Conservation (phyloP, 2,329 filamentous ascomycete species). For the Xylariomycetidae sp. region DNA sequence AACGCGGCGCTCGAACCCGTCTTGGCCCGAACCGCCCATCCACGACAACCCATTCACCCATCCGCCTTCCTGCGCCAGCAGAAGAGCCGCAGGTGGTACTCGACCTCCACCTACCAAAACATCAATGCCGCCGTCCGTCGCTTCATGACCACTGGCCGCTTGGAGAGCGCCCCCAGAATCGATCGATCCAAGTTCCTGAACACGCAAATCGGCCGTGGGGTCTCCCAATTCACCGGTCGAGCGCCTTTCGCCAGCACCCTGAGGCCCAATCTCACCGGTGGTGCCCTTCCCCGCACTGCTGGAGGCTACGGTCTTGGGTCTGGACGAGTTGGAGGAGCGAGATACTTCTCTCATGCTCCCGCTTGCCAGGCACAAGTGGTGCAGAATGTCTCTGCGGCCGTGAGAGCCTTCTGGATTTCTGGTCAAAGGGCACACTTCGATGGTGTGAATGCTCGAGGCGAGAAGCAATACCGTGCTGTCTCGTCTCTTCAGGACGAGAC, state of each 20-base stretch:
- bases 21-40: constrained; percentile 33
- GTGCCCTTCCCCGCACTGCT: constrained; percentile 74
- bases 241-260: constrained; percentile 85
- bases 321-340: constrained; percentile 61
- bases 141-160: constrained; percentile 40
- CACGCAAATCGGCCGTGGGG: constrained; percentile 43
- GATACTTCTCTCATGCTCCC: constrained; percentile 87
- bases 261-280: constrained; percentile 86
- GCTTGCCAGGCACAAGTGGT: constrained; percentile 84
- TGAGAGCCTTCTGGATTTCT: constrained; percentile 87
- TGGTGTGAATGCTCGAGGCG: constrained; percentile 65
- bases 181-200: constrained; percentile 44
- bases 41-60: constrained; percentile 48
- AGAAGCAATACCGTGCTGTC: constrained; percentile 75
- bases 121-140: constrained; percentile 42
- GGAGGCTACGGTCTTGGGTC: constrained; percentile 81
- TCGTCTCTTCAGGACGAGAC: constrained; percentile 68
- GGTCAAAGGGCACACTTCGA: constrained; percentile 86
- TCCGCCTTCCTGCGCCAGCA: constrained; percentile 44
- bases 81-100: constrained; percentile 45
- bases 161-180: constrained; percentile 29
- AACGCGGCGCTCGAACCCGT: constrained; percentile 42
- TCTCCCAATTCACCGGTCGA: constrained; percentile 61
- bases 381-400: constrained; percentile 88
- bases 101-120: constrained; percentile 35